Evolutionary conservation across 352 stramenopile species (phyloP), one percentile per base, ranked within the genome.

Genomic region (Phytophthora capsici): DNA sequence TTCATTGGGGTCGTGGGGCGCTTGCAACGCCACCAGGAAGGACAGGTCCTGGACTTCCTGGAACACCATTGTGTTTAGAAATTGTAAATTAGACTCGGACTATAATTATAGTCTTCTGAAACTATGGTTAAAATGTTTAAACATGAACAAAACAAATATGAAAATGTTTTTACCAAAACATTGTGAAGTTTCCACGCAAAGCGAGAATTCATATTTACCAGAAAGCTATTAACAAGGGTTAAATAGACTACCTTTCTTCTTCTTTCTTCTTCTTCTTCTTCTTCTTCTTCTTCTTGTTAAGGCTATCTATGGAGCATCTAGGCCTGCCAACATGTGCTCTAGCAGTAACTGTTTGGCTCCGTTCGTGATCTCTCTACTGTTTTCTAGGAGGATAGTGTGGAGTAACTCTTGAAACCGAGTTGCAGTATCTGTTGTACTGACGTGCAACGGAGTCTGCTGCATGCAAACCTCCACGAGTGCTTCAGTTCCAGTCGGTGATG

Each of bases 371-470:
- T 65, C 38, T 37, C 38, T 14, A 17, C 46, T 52, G 19, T 65
- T 52, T 52, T 65, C 57, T 47, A 53, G 37, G 17, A 58, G 40
- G 8, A 65, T 46, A 17, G 2, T 19, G 12, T 60, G 57, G 12
- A 66, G 30, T 1, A 66, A 36, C 0, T 54, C 13, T 22, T 54
- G 16, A 32, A 66, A 60, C 6, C 5, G 47, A 22, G 36, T 34
- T 6, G 38, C 16, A 37, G 13, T n/a, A 13, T 16, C 16, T 23
- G 10, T 17, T 6, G n/a, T n/a, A 23, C 3, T 14, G 43, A 49
- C 8, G 32, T 55, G 22, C 25, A 46, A 26, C 6, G 44, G 43
- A 4, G 7, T 25, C 20, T 63, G 55, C 20, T 26, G 22, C 25
- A 64, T 38, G 28, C 45, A 57, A 14, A 57, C 45, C 3, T 57